Evolutionary conservation across 768 basidiomycete genomes (phyloP).

Genomic region (Favolaschia claudopus): DNA sequence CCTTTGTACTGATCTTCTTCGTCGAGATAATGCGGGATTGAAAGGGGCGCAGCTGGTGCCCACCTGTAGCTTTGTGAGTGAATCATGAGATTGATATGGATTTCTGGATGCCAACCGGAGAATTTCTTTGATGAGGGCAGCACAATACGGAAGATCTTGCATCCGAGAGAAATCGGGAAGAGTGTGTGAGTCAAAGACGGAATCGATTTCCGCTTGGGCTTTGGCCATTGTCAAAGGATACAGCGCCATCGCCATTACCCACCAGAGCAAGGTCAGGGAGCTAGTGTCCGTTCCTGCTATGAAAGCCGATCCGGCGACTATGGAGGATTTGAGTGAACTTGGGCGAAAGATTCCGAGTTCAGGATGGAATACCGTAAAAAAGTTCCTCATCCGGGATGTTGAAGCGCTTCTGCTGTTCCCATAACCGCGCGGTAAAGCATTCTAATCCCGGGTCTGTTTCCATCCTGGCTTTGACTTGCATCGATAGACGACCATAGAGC

Average conservation of each 20-base stretch:
- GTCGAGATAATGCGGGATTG: not conserved
- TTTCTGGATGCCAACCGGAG: not conserved
- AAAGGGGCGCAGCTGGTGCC: not conserved
- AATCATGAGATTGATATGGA: not conserved
- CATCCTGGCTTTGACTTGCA: not conserved
- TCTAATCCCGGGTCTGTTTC: not conserved
- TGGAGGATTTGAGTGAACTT: not conserved
- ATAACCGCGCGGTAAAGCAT: conserved; percentile 1
- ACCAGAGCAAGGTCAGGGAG: not conserved
- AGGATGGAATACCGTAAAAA: not conserved
- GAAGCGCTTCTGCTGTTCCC: not conserved
- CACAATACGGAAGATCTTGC: not conserved
- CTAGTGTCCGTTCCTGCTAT: not conserved
- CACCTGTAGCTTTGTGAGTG: not conserved
- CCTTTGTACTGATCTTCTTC: not conserved
- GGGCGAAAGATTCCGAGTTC: not conserved
- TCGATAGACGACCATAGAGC: too few relatives aligned
- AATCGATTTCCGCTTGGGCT: conserved; percentile 3
- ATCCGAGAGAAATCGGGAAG: not conserved
- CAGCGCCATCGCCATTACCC: not conserved
- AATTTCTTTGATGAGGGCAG: conserved; percentile 1
- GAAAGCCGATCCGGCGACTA: conserved; percentile 1
- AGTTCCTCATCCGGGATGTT: not conserved
- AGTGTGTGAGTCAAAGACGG: not conserved
- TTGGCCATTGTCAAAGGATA: not conserved